Conservation (phyloP, 2,329 filamentous ascomycete genomes). For the Talaromyces albobiverticillius region DNA sequence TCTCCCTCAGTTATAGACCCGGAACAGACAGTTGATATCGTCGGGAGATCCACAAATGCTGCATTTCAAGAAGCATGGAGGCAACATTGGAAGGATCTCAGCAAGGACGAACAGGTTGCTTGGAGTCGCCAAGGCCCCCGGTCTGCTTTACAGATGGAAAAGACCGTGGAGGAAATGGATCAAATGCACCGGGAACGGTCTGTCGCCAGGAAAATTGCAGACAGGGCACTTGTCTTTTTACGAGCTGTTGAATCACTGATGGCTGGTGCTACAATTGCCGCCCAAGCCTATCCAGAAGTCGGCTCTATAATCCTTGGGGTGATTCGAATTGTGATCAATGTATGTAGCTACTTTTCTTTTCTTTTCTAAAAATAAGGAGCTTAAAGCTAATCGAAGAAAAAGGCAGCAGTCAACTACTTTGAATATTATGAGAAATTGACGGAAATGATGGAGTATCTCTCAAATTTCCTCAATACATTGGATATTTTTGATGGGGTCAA, state of each 20-base stretch:
- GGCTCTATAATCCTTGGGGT: conserved; percentile 12
- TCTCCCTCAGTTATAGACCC: background rate
- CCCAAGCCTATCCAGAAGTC: conserved; percentile 13
- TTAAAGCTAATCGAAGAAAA: background rate
- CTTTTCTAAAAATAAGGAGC: background rate
- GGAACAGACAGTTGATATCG: background rate
- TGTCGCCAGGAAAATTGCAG: conserved; percentile 6
- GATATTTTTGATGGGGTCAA: conserved; percentile 1
- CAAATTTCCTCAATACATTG: background rate
- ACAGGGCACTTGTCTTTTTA: background rate
- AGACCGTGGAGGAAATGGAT: conserved; percentile 7
- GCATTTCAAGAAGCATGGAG: conserved; percentile 17
- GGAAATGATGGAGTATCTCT: conserved; percentile 13
- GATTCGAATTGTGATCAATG: conserved; percentile 13
- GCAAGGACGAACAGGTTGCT: conserved; percentile 3
- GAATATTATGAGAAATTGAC: conserved; percentile 16
- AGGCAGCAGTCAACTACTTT: conserved; percentile 13
- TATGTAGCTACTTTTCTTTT: background rate
- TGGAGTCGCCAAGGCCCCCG: conserved; percentile 5
- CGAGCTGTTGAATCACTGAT: conserved; percentile 11
- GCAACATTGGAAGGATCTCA: conserved; percentile 11
- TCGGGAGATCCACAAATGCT: conserved; percentile 7
- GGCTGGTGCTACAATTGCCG: conserved; percentile 6
- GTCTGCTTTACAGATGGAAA: conserved; percentile 6
- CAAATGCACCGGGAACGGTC: conserved; percentile 4